Base-by-base conservation (phyloP, 2,329 filamentous ascomycete genomes). In the Fusarium secorum region DNA sequence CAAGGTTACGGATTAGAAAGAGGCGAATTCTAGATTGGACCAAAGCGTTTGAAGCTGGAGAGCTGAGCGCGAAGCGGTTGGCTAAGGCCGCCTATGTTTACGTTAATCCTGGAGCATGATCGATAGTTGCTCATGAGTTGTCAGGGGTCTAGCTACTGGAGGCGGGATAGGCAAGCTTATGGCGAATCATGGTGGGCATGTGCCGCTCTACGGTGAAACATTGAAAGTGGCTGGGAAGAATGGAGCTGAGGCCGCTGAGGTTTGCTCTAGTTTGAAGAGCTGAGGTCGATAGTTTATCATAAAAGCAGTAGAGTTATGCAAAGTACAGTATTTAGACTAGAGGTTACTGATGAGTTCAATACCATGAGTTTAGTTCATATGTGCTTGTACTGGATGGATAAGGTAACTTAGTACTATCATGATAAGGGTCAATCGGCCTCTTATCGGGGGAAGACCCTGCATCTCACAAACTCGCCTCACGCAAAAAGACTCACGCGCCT, bases 191-290 rank as follows among this genome's bases (percentile, higher is more conserved):
- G 54, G 30, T 45, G 22, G 58, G 56, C 61, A 69, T 67, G 60
- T 54, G 57, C 45, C 33, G 66, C 64, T 64, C 72, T 74, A 74
- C 68, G 69, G 48, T 64, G 74, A 77, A 72, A 73, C 66, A 46
- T 41, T 45, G 38, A 48, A 61, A 28, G 51, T 71, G 73, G 73
- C 59, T 61, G 61, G 63, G 49, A 48, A 58, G 32, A 55, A 39
- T 35, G 44, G 42, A 54, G 48, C 36, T 41, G 33, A 42, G 30
- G 11, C 46, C 9, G 42, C 35, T 46, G 48, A n/a, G 22, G 14
- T n/a, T 26, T 38, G 30, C 48, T 52, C 32, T 38, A 30, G 42
- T 24, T 18, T 45, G 39, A 6, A 28, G 39, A 60, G 35, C 53
- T 60, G 61, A 28, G 58, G 7, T n/a, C 28, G 26, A 38, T 33